phyloP scores from a whole-genome alignment of 139 green algal genomes.

The Tetraselmis chui region DNA sequence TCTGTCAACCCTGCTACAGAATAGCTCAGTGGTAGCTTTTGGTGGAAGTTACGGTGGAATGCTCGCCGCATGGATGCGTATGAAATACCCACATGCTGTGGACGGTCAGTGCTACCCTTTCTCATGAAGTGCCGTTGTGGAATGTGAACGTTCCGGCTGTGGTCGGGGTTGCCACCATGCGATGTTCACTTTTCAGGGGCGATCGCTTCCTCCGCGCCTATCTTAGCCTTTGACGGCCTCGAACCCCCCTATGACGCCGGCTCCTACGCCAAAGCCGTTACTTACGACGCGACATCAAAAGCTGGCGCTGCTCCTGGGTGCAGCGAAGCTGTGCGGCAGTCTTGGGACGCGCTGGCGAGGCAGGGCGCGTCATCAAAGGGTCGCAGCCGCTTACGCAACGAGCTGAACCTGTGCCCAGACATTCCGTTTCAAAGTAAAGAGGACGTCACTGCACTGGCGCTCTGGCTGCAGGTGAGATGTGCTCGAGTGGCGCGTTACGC shows the following conservation, averaged over 20 bases:
- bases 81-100: constrained; percentile 70
- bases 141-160: too few species aligned
- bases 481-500: too few species aligned
- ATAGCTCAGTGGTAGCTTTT: constrained; percentile 63
- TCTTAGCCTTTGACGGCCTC: background rate
- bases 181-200: too few species aligned
- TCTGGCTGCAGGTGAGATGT: constrained; percentile 25
- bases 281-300: background rate
- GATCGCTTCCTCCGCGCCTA: background rate
- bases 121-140: too few species aligned
- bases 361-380: constrained; percentile 8
- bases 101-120: too few species aligned
- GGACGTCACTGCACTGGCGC: constrained; percentile 29
- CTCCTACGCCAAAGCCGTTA: background rate
- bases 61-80: constrained; percentile 69
- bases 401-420: constrained; percentile 31
- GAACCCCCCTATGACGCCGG: background rate
- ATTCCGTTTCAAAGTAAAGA: constrained; percentile 6
- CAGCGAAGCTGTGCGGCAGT: background rate
- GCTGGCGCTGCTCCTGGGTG: background rate
- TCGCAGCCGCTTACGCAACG: constrained; percentile 3
- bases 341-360: background rate
- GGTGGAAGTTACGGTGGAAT: constrained; percentile 84
- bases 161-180: too few species aligned
- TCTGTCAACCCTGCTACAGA: background rate